Evolutionary conservation across 1,139 yeast genomes (phyloP).

Genomic region (Diutina pseudorugosa): DNA sequence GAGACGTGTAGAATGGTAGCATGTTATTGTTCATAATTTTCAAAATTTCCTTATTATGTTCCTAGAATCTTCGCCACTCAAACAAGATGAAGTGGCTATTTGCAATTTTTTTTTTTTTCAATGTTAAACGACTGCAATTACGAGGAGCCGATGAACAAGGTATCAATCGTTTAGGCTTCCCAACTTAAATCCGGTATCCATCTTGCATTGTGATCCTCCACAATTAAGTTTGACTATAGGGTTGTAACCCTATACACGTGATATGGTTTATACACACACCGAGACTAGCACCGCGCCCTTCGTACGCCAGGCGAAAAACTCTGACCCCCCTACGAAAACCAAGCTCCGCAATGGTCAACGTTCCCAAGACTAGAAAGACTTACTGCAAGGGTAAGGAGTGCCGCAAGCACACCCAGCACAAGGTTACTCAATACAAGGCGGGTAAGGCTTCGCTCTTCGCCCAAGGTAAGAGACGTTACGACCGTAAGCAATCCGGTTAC

Average conservation of each 20-base stretch:
- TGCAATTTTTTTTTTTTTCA: too few relatives aligned
- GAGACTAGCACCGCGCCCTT: background rate
- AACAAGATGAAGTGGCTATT: too few relatives aligned
- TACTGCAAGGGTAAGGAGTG: conserved; percentile 99
- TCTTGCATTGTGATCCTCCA: too few relatives aligned
- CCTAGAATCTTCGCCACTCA: too few relatives aligned
- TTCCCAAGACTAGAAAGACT: conserved; percentile 99
- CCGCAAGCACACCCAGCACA: conserved; percentile 99
- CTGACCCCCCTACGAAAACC: background rate
- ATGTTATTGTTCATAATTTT: too few relatives aligned
- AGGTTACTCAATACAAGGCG: conserved; percentile 99
- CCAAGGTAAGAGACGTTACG: conserved; percentile 99
- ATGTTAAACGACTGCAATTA: too few relatives aligned
- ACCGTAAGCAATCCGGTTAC: conserved; percentile 99
- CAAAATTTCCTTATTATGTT: too few relatives aligned
- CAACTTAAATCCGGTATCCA: too few relatives aligned
- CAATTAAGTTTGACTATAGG: background rate
- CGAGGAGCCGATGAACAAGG: too few relatives aligned
- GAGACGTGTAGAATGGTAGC: too few relatives aligned
- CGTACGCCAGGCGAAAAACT: background rate
- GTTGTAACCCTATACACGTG: background rate
- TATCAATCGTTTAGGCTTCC: too few relatives aligned
- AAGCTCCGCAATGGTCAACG: conserved; percentile 51
- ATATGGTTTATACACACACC: background rate
- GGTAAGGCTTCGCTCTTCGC: conserved; percentile 99